Percentiles rank a stretch among this genome's conserved stretches.
Conservation (phyloP, 169 alveolate genomes). For the Miamiensis avidus region DNA sequence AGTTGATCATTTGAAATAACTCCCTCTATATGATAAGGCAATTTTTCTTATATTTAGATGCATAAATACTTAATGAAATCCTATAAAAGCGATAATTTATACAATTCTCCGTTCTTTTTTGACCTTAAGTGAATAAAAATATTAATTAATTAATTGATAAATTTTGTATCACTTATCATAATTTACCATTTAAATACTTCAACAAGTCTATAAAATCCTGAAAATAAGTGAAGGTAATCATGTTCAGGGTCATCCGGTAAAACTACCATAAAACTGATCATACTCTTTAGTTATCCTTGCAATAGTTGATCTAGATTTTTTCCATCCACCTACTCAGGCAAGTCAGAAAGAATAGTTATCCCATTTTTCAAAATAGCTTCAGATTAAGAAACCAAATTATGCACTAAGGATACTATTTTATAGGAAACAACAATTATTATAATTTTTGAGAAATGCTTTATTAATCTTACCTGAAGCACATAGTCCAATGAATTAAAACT, state of each 20-base stretch:
- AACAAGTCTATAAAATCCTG: conserved; percentile 29
- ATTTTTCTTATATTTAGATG: conserved; percentile 31
- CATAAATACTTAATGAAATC: conserved; percentile 36
- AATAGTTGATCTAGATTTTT: conserved; percentile 16
- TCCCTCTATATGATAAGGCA: conserved; percentile 48
- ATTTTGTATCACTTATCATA: neutral
- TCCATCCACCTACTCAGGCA: conserved; percentile 33
- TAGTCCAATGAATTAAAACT: conserved; percentile 7
- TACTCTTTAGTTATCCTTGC: neutral
- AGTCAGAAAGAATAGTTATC: conserved; percentile 22
- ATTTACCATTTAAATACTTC: conserved; percentile 34
- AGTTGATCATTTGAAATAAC: conserved; percentile 45
- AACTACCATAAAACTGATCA: conserved; percentile 28
- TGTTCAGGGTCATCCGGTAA: conserved; percentile 48
- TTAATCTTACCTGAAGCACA: conserved; percentile 8
- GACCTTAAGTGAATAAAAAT: conserved; percentile 9
- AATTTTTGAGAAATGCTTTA: too few species aligned
- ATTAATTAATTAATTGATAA: neutral
- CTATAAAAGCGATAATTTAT: conserved; percentile 4
- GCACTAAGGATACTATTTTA: conserved; percentile 26
- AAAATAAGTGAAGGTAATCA: conserved; percentile 20
- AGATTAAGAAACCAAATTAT: conserved; percentile 33
- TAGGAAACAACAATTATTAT: neutral
- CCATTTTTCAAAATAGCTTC: conserved; percentile 40
- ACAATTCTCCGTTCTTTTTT: conserved; percentile 30